Conservation (phyloP, 768 basidiomycete species). For the Exsudoporus frostii region DNA sequence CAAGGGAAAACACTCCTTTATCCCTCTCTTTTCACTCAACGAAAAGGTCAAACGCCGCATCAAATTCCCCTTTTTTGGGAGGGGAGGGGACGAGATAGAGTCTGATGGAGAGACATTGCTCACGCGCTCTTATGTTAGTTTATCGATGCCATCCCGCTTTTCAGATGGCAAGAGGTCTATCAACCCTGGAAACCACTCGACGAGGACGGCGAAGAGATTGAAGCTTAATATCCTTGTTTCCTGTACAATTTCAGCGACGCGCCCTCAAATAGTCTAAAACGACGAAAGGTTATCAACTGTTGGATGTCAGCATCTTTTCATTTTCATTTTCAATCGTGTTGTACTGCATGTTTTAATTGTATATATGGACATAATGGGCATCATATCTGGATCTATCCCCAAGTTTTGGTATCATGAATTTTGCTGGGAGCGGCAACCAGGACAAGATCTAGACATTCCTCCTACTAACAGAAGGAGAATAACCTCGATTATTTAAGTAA, state of each 20-base stretch:
- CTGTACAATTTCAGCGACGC: not conserved
- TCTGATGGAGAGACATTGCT: not conserved
- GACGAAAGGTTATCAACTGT: not conserved
- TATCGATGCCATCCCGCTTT: not conserved
- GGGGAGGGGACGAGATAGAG: slow-evolving; percentile 1
- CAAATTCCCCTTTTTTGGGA: not conserved
- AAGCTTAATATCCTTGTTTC: not conserved
- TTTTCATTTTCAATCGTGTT: not conserved
- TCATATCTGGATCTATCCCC: not conserved
- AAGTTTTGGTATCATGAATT: not conserved
- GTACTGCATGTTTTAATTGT: not conserved
- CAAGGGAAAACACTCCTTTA: slow-evolving; percentile 4
- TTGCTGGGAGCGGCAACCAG: not conserved
- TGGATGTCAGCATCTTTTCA: not conserved
- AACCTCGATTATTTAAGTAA: not conserved
- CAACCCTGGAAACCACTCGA: slow-evolving; percentile 19
- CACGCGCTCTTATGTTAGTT: too few relatives aligned
- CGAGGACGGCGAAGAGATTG: slow-evolving; percentile 15
- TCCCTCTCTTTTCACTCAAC: slow-evolving; percentile 8
- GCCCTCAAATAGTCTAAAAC: not conserved
- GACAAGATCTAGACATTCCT: not conserved
- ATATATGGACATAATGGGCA: too few relatives aligned
- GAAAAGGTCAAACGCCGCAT: not conserved
- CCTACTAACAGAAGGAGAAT: not conserved
- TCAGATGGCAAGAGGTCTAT: slow-evolving; percentile 19